phyloP scores from a whole-genome alignment of 306 rosid species.

The Hylodesmum podocarpum region DNA sequence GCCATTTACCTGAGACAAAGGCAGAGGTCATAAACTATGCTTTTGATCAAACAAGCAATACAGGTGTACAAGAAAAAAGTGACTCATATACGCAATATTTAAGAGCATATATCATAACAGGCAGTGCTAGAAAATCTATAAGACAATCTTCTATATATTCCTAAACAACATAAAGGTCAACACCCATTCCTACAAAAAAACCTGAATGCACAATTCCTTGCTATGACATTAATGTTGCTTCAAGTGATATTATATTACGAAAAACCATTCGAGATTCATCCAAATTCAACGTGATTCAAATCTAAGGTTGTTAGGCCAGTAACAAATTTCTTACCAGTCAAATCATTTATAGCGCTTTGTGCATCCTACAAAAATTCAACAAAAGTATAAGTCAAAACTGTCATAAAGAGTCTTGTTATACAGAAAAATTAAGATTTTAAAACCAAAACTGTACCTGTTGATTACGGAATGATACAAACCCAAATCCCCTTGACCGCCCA shows the following conservation, averaged over 20 bases:
- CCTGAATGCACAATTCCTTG: background rate
- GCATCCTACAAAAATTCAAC: slow-evolving; percentile 67
- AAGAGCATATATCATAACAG: background rate
- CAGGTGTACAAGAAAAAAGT: background rate
- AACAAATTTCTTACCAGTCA: slow-evolving; percentile 72
- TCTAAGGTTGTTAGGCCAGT: background rate
- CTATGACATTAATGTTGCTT: background rate
- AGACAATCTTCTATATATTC: background rate
- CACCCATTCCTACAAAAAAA: background rate
- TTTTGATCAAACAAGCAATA: background rate
- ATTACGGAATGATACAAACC: slow-evolving; percentile 91
- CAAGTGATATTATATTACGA: background rate
- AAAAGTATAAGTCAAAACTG: slow-evolving; percentile 14
- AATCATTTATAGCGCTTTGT: slow-evolving; percentile 92
- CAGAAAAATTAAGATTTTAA: background rate
- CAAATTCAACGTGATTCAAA: background rate
- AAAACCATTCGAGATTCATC: background rate
- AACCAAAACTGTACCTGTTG: slow-evolving; percentile 62
- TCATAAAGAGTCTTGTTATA: background rate
- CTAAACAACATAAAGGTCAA: background rate
- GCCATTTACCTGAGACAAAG: slow-evolving; percentile 81
- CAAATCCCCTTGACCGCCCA: slow-evolving; percentile 98
- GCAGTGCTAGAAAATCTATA: background rate
- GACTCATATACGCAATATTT: background rate
- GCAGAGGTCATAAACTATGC: background rate